Conservation (phyloP, 1,284 basidiomycete species). For the Rhodofomes roseus region DNA sequence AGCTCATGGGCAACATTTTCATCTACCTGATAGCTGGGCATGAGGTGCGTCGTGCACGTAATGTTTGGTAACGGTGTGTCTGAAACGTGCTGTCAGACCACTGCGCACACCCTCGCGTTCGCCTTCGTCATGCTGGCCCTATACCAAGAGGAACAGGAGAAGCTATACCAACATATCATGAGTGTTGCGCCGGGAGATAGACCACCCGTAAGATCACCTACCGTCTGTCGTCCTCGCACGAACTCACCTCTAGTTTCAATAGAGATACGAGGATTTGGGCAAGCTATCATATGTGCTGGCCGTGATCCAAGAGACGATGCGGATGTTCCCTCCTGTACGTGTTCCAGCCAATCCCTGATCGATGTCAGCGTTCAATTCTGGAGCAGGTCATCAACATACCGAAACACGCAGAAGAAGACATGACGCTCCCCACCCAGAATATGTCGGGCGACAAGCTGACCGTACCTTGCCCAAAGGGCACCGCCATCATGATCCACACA, state of each 20-base stretch:
- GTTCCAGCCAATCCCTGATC: conserved; percentile 13
- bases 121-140: conserved; percentile 48
- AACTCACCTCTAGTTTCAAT: background rate
- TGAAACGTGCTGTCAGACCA: conserved; percentile 35
- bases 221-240: background rate
- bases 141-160: conserved; percentile 61
- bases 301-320: conserved; percentile 57
- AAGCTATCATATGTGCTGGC: conserved; percentile 42
- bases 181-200: conserved; percentile 37
- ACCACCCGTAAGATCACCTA: conserved; percentile 31
- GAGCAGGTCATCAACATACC: conserved; percentile 39
- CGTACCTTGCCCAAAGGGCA: conserved; percentile 44
- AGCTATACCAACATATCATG: conserved; percentile 50
- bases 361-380: conserved; percentile 17
- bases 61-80: background rate
- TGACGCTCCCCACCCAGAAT: conserved; percentile 36
- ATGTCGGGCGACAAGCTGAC: conserved; percentile 35
- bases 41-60: background rate
- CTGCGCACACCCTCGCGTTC: conserved; percentile 54
- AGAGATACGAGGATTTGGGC: conserved; percentile 46
- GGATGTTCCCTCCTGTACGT: conserved; percentile 56
- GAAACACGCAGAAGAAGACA: conserved; percentile 49
- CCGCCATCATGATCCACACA: conserved; percentile 36
- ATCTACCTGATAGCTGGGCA: conserved; percentile 42
- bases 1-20: conserved; percentile 52